Conservation (phyloP, 164 flowering plant species). For the Dillenia suffruticosa region DNA sequence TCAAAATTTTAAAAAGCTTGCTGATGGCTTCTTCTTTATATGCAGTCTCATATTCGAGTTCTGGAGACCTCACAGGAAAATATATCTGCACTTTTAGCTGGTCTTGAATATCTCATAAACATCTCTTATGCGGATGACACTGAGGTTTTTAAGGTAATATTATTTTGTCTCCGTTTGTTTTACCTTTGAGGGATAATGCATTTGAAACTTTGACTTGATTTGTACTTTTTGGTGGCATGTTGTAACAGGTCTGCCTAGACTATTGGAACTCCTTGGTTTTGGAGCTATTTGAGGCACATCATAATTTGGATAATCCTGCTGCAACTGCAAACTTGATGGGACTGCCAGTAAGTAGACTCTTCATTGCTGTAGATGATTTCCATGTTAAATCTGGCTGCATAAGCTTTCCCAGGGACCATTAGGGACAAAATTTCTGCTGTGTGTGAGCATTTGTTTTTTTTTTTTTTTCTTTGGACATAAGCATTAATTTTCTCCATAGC, state of each 20-base stretch:
- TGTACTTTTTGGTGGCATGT: constrained; percentile 3
- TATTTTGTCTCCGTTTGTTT: not conserved
- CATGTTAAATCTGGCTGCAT: no score
- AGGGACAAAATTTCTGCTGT: no score
- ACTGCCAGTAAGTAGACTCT: constrained; percentile 53
- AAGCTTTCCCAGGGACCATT: no score
- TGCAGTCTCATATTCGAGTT: constrained; percentile 85
- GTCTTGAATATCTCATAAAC: constrained; percentile 88
- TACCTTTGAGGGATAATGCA: not conserved
- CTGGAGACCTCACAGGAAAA: constrained; percentile 71
- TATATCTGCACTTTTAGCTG: constrained; percentile 59
- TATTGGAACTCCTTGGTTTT: constrained; percentile 90
- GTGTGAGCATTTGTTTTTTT: not conserved
- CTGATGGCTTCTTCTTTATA: constrained; percentile 2
- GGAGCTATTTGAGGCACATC: constrained; percentile 83
- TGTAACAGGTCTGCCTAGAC: constrained; percentile 86
- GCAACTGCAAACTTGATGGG: constrained; percentile 70
- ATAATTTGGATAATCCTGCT: constrained; percentile 75
- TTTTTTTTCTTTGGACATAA: not conserved
- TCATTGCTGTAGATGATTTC: not conserved
- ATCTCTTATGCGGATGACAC: constrained; percentile 98
- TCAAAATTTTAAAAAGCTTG: not conserved
- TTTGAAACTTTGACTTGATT: not conserved
- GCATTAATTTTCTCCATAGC: no score
- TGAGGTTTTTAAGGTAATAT: constrained; percentile 86